phyloP scores from a whole-genome alignment of 23 red algal species.

The Gracilaria domingensis region DNA sequence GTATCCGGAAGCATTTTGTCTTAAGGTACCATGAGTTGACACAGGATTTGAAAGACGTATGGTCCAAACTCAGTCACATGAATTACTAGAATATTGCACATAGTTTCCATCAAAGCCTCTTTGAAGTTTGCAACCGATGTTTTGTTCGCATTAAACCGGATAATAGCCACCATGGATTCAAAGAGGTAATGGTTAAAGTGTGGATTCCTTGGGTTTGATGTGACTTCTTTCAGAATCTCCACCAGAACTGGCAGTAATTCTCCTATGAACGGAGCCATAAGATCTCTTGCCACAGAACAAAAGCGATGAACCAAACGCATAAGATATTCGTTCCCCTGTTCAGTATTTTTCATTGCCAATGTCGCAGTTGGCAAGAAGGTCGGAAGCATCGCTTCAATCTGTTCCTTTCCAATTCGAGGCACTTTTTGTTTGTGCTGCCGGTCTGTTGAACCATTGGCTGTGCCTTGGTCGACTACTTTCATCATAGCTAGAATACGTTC shows the following conservation, averaged over 20 bases:
- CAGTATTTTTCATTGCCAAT: slow-evolving; percentile 17
- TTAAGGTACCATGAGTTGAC: slow-evolving; percentile 74
- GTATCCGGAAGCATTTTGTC: slow-evolving; percentile 53
- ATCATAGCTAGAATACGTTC: slow-evolving; percentile 82
- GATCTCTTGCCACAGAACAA: slow-evolving; percentile 48
- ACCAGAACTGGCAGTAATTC: slow-evolving; percentile 52
- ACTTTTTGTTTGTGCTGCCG: background rate
- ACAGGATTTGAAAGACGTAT: slow-evolving; percentile 95
- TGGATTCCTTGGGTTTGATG: slow-evolving; percentile 84
- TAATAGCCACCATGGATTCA: slow-evolving; percentile 83
- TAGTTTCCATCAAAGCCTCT: slow-evolving; percentile 70
- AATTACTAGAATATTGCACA: slow-evolving; percentile 74
- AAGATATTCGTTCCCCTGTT: slow-evolving; percentile 80
- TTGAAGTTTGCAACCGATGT: slow-evolving; percentile 66
- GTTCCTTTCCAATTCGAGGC: slow-evolving; percentile 54
- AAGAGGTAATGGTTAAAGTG: slow-evolving; percentile 95
- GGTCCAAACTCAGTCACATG: slow-evolving; percentile 94
- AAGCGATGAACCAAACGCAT: slow-evolving; percentile 75
- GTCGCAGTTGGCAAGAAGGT: slow-evolving; percentile 67
- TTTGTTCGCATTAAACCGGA: slow-evolving; percentile 69
- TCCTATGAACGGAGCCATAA: slow-evolving; percentile 51
- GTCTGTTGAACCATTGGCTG: slow-evolving; percentile 22
- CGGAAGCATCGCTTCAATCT: slow-evolving; percentile 60
- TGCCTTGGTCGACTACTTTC: slow-evolving; percentile 15
- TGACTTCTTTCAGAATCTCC: slow-evolving; percentile 63